Percentiles rank a stretch among this genome's conserved stretches.
phyloP scores from a whole-genome alignment of 169 alveolate species.

The Cryptosporidium felis region DNA sequence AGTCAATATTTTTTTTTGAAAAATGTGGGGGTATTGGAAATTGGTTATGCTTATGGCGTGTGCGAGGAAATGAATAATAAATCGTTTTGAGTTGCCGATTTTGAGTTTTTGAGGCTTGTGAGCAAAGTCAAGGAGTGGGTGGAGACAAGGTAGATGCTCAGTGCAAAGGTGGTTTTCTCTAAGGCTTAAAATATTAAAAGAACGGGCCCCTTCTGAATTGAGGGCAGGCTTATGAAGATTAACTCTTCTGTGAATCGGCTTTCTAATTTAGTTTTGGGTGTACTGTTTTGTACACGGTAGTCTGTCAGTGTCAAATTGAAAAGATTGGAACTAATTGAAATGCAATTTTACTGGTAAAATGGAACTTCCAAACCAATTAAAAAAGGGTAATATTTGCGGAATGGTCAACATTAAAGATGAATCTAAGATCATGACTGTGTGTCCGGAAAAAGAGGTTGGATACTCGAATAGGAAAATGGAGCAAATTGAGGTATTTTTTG shows the following conservation, averaged over 20 bases:
- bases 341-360: background rate
- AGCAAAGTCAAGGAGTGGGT: no score
- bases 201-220: background rate
- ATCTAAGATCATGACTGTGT: background rate
- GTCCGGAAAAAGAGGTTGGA: background rate
- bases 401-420: background rate
- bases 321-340: background rate
- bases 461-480: background rate
- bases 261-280: no score
- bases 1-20: constrained; percentile 39
- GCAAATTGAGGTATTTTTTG: background rate
- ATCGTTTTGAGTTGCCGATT: no score
- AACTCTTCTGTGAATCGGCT: no score
- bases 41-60: constrained; percentile 40
- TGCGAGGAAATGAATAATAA: constrained; percentile 31
- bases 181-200: no score
- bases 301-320: no score
- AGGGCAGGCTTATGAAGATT: background rate
- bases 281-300: no score
- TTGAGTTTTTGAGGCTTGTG: no score
- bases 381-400: constrained; percentile 27
- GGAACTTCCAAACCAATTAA: constrained; percentile 55
- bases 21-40: constrained; percentile 42
- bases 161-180: no score
- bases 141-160: no score